Evolutionary conservation across 1,139 yeast species (phyloP).

Genomic region (Ogataea hybrid): DNA sequence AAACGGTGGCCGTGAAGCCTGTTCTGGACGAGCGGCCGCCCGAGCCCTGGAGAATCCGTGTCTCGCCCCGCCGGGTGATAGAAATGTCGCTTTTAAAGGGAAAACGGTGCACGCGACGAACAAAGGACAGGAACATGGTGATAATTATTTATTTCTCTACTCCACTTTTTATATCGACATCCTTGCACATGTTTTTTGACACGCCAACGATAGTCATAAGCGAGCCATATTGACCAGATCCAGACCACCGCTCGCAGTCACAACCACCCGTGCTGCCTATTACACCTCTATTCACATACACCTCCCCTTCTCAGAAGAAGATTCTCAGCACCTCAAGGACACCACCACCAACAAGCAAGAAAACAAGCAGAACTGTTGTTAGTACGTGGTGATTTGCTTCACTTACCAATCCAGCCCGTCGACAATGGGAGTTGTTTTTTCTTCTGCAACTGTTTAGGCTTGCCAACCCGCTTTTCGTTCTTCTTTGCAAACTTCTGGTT

Average conservation of each 20-base stretch:
- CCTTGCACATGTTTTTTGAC: slow-evolving; percentile 13
- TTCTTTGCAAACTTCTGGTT: slow-evolving; percentile 77
- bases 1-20: slow-evolving; percentile 89
- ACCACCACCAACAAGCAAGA: slow-evolving; percentile 83
- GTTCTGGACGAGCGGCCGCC: slow-evolving; percentile 89
- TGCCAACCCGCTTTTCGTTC: slow-evolving; percentile 69
- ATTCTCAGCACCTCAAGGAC: slow-evolving; percentile 62
- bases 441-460: slow-evolving; percentile 43
- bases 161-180: slow-evolving; percentile 3
- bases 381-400: slow-evolving; percentile 1
- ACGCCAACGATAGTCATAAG: not conserved
- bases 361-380: slow-evolving; percentile 48
- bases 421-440: slow-evolving; percentile 49
- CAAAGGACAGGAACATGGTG: slow-evolving; percentile 5
- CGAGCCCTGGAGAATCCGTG: slow-evolving; percentile 63
- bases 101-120: slow-evolving; percentile 26
- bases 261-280: too few relatives aligned
- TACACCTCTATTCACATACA: too few relatives aligned
- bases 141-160: not conserved
- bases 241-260: too few relatives aligned
- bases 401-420: slow-evolving; percentile 57
- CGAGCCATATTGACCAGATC: too few relatives aligned
- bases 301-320: slow-evolving; percentile 36
- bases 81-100: slow-evolving; percentile 60
- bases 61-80: slow-evolving; percentile 75